Evolutionary conservation across 1,284 basidiomycete species (phyloP), one percentile per base, ranked within the genome.

Genomic region (Omphalotus olearius): DNA sequence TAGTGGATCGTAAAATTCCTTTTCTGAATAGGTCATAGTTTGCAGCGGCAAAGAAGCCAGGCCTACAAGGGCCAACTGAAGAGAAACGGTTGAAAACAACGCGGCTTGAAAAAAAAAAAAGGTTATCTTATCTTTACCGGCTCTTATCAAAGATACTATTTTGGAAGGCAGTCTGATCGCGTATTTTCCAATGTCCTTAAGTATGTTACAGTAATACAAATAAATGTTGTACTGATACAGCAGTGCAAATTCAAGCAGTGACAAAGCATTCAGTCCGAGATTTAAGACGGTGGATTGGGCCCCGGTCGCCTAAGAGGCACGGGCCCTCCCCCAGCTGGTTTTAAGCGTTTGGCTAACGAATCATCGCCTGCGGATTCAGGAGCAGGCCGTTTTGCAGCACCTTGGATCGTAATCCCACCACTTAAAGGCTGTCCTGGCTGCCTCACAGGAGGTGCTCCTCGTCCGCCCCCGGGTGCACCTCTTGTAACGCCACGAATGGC

Each of bases 311-410:
- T 55, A 11, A 55, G 38, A 4, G 42, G 25, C 10, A 55, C 54
- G 2, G 54, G 54, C 10, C 51, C 51, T 9, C 40, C 54, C 4
- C 46, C 40, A 3, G 54, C 54, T 35, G 83, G 80, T 64, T 87
- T 89, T 54, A 88, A 57, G 36, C 87, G 78, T 61, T 90, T 90
- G 0, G 79, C 83, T 16, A 88, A 69, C 4, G 85, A 80, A 57
- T 83, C 81, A 30, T 83, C 82, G 0, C 65, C 56, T 1, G 71
- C 39, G 1, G 65, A 56, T 18, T 73, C 67, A 4, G 63, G 46
- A 16, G 68, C 74, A 37, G 79, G 75, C 17, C 87, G 78, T 60
- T 90, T 90, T 10, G 84, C 83, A 10, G 83, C 85, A 16, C 85
- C 85, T 60, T 81, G 76, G 47, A 88, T 87, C 4, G 78, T 77